Conservation (phyloP, 176 grass and related monocot genomes). For the bread wheat (Triticum aestivum) region DNA sequence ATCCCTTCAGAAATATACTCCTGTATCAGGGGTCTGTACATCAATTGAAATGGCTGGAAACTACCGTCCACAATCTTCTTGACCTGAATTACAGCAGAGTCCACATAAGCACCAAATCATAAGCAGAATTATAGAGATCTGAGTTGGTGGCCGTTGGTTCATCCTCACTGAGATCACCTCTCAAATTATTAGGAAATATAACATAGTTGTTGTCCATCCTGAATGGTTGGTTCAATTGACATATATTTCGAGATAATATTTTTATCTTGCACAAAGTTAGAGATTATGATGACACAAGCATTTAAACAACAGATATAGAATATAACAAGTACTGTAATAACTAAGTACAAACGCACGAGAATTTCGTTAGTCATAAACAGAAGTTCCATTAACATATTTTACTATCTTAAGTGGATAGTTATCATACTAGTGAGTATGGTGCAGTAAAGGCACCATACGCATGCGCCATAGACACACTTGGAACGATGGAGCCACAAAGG, state of each 20-base stretch:
- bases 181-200: background rate
- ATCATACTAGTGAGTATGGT: background rate
- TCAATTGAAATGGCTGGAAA: constrained; percentile 69
- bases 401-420: background rate
- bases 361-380: background rate
- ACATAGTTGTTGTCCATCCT: background rate
- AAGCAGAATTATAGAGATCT: background rate
- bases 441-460: background rate
- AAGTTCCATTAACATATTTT: background rate
- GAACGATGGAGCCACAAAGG: background rate
- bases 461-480: background rate
- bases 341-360: background rate
- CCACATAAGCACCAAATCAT: background rate
- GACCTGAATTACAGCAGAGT: constrained; percentile 52
- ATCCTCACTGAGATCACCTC: background rate
- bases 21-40: constrained; percentile 70
- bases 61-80: constrained; percentile 85
- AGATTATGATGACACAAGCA: background rate
- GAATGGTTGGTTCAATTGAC: background rate
- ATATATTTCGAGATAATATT: background rate
- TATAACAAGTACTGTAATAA: background rate
- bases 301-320: background rate
- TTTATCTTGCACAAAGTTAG: background rate
- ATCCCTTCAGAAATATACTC: constrained; percentile 64
- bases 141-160: background rate